Evolutionary conservation across 805 yeast species (phyloP), one percentile per base, ranked within the genome.

Genomic region (Pichia paraexigua): DNA sequence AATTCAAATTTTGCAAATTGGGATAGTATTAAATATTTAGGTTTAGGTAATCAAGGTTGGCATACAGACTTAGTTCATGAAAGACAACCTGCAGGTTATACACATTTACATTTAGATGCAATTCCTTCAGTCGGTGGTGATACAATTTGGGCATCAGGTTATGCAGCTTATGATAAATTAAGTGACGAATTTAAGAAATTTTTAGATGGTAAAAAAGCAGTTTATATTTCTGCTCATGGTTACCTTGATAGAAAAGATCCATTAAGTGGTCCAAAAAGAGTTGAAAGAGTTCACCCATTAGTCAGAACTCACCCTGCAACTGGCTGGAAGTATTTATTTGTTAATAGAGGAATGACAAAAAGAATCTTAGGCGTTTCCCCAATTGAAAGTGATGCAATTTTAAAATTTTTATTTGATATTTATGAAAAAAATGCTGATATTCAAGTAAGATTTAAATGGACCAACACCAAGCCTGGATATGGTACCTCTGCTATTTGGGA

Each of bases 291-390:
- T 52, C 87, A 82, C 63, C 85, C 85, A 3, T 55, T 82, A 21
- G 74, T 82, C 27, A 73, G 85, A 66, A 78, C 83, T 32, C 84
- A 82, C 58, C 86, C 87, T 11, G 82, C 75, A 15, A 80, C 86
- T 28, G 84, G 83, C 35, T 73, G 79, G 77, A 82, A 81, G 64
- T 69, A 79, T 2, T 66, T 80, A 55, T 80, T 68, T 56, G 78
- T 79, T 39, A 78, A 79, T 63, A 71, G 79, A 46, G 65, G 70
- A 22, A 71, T 73, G 72, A 79, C 83, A 8, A 69, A 59, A 41
- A 69, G 78, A 55, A 79, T 80, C 50, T 72, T 73, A 15, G 84
- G 82, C 0, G 68, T 79, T 49, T 74, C 75, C 51, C 73, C 74
- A 28, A 76, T 66, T 47, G 85, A 80, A 63, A 70, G 76, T 17